These are phyloP conservation scores for Triticum urartu DNA, from an alignment of 176 grass and related monocot genomes.

Conservation along the genomic window DNA sequence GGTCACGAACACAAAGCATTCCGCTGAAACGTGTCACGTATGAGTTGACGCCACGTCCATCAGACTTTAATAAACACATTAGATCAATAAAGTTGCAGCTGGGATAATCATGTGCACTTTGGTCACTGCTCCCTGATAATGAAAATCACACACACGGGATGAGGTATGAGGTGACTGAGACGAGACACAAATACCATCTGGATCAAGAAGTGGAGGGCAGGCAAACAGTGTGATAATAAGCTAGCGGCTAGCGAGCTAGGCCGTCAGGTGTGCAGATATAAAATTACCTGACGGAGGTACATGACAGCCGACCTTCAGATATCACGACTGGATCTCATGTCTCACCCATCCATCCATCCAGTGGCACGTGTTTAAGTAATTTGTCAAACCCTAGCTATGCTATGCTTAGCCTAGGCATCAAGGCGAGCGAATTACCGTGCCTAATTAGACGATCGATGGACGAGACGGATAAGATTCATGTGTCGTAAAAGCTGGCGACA, in stretches of 20 bases:
- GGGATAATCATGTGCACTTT: background rate
- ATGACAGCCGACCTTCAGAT: constrained; percentile 1
- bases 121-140: background rate
- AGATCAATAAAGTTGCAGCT: background rate
- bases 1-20: background rate
- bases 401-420: constrained; percentile 20
- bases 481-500: constrained; percentile 38
- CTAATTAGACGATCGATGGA: background rate
- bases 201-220: constrained; percentile 1
- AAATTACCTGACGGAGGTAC: constrained; percentile 5
- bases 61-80: background rate
- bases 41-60: background rate
- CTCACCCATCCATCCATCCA: background rate
- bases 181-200: no score
- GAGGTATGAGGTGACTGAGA: background rate
- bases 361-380: no score
- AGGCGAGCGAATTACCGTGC: background rate
- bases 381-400: constrained; percentile 23
- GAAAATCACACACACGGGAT: background rate
- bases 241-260: background rate
- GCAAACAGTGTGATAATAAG: background rate
- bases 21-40: background rate
- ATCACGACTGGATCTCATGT: background rate
- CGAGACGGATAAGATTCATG: constrained; percentile 25
- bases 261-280: background rate